Evolutionary conservation across 2,329 filamentous ascomycete species (phyloP).

Genomic region (Dissoconium aciculare): DNA sequence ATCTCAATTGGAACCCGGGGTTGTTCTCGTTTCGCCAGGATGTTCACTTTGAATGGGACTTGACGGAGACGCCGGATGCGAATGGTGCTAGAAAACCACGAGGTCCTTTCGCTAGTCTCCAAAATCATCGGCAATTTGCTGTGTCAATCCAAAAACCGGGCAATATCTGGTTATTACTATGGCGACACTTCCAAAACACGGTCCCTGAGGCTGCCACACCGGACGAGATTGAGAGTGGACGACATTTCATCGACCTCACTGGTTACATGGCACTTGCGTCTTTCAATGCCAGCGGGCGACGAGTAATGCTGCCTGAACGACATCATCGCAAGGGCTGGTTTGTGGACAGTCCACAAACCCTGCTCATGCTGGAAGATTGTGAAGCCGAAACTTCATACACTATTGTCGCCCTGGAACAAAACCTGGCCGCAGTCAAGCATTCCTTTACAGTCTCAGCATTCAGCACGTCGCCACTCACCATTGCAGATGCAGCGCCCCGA

Average conservation of each 20-base stretch:
- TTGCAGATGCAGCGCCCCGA: slow-evolving; percentile 47
- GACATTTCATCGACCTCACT: slow-evolving; percentile 25
- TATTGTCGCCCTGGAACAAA: slow-evolving; percentile 63
- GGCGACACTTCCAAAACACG: slow-evolving; percentile 53
- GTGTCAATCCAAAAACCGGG: slow-evolving; percentile 40
- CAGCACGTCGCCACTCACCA: slow-evolving; percentile 46
- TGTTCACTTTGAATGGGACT: slow-evolving; percentile 74
- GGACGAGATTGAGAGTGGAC: slow-evolving; percentile 31
- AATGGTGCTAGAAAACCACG: slow-evolving; percentile 20
- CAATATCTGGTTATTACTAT: slow-evolving; percentile 69
- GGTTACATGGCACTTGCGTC: slow-evolving; percentile 83
- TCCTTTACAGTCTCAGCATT: slow-evolving; percentile 81
- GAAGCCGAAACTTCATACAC: slow-evolving; percentile 39
- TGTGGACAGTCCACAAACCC: slow-evolving; percentile 83
- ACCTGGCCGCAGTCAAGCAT: slow-evolving; percentile 56
- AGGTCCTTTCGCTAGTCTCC: slow-evolving; percentile 58
- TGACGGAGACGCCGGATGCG: slow-evolving; percentile 25
- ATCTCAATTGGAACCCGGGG: slow-evolving; percentile 90
- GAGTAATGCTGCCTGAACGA: slow-evolving; percentile 59
- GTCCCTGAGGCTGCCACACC: slow-evolving; percentile 14
- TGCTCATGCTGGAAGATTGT: slow-evolving; percentile 58
- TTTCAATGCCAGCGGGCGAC: slow-evolving; percentile 55
- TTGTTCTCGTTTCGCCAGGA: slow-evolving; percentile 73
- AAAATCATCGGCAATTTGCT: slow-evolving; percentile 48
- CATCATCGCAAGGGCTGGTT: slow-evolving; percentile 64